Base-by-base conservation (phyloP, 192 early-diverging fungal genomes). In the Entrophospora sp. region DNA sequence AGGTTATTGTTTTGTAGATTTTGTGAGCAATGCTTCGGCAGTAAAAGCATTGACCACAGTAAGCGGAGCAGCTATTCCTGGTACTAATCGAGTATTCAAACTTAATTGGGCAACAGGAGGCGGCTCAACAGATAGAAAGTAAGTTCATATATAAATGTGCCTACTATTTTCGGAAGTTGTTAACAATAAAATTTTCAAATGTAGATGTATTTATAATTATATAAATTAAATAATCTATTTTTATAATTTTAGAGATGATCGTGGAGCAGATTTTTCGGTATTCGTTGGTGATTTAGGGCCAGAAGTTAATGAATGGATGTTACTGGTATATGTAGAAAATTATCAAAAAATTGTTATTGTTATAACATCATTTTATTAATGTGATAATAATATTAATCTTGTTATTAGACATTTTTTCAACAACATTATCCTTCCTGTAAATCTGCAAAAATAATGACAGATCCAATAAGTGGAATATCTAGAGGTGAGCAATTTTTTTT, bases 81-180 rank as follows among this genome's bases (percentile, higher is more conserved):
- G 83, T 37, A 87, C 92, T 5, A 83, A 86, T 74, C 79, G 86
- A 48, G 63, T 81, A 22, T 97, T 97, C 82, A 88, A 89, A 45
- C 83, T 98, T 38, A 98, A 98, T 83, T 96, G 94, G 94, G 94
- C 96, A n/a, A 83, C 88, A 2, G 91, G 94, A 13, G 89, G 91
- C 66, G 86, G 84, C 34, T 61, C 85, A 43, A 69, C 76, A 61
- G 79, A 84, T 31, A 55, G 73, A 38, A 76, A 71, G 85, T 87
- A 81, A 63, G 68, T 60, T 35, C 32, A 43, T 6, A 35, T n/a
- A n/a, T n/a, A n/a, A n/a, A n/a, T n/a, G n/a, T n/a, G n/a, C n/a
- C n/a, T n/a, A n/a, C n/a, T n/a, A n/a, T n/a, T n/a, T n/a, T n/a
- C n/a, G n/a, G n/a, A n/a, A n/a, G n/a, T n/a, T n/a, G n/a, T n/a